phyloP scores from a whole-genome alignment of 164 flowering plant species.

The Litsea cubeba region DNA sequence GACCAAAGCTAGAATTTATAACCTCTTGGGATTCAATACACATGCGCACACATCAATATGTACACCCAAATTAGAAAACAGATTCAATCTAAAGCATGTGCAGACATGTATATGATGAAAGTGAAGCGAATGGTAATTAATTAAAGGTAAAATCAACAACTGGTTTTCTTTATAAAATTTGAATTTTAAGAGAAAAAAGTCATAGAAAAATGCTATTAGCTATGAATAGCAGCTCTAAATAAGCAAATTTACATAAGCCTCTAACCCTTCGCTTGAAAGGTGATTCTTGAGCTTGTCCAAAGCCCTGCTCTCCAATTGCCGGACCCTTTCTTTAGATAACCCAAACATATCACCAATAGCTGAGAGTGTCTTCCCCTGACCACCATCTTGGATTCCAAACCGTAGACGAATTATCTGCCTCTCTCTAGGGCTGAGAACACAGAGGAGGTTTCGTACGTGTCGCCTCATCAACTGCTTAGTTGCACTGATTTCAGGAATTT shows the following conservation, averaged over 20 bases:
- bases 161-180: neutral
- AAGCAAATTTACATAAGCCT: constrained; percentile 45
- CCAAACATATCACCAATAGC: constrained; percentile 59
- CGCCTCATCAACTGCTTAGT: constrained; percentile 72
- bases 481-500: constrained; percentile 50
- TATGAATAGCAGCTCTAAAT: constrained; percentile 5
- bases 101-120: neutral
- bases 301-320: constrained; percentile 76
- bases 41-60: neutral
- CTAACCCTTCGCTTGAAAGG: constrained; percentile 50
- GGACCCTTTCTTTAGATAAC: constrained; percentile 74
- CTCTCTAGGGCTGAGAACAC: constrained; percentile 56
- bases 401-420: constrained; percentile 57
- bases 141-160: neutral
- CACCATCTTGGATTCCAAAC: constrained; percentile 61
- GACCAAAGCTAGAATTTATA: too few species aligned
- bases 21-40: too few species aligned
- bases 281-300: constrained; percentile 60
- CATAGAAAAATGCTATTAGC: neutral
- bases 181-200: neutral
- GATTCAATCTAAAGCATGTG: neutral
- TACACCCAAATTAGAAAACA: neutral
- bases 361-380: constrained; percentile 35
- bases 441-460: constrained; percentile 60
- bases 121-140: neutral